Percentiles rank a stretch among this genome's conserved stretches.
phyloP scores from a whole-genome alignment of 2,329 filamentous ascomycete species.

The Microdochium nivale region DNA sequence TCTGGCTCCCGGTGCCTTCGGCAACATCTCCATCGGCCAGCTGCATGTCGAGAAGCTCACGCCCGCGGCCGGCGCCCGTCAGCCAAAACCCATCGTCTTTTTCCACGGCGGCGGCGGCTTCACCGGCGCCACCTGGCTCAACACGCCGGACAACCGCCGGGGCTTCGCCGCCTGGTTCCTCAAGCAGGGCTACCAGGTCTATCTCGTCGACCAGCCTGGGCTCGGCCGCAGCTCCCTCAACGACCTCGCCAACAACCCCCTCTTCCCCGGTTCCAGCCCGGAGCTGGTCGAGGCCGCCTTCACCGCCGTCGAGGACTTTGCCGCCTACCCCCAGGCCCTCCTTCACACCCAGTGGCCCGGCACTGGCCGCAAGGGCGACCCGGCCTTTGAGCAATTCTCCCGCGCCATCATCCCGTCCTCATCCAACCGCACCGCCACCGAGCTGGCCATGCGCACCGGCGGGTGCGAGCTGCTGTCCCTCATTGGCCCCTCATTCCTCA shows the following conservation, averaged over 20 bases:
- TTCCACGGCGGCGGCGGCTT: slow-evolving; percentile 17
- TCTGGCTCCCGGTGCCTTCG: slow-evolving; percentile 2
- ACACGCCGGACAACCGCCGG: slow-evolving; percentile 34
- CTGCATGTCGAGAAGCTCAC: slow-evolving; percentile 4
- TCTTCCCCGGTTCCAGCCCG: slow-evolving; percentile 10
- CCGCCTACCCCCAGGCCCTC: slow-evolving; percentile 21
- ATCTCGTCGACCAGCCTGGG: slow-evolving; percentile 23
- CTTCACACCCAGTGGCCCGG: slow-evolving; percentile 30
- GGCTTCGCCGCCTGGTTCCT: slow-evolving; percentile 40
- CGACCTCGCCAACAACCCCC: slow-evolving; percentile 11
- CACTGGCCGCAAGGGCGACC: slow-evolving; percentile 16
- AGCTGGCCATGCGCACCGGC: slow-evolving; percentile 16
- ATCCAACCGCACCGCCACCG: slow-evolving; percentile 15
- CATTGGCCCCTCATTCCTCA: slow-evolving; percentile 19
- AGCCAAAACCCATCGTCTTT: slow-evolving; percentile 17
- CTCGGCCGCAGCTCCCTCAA: slow-evolving; percentile 12
- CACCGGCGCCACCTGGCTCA: slow-evolving; percentile 24
- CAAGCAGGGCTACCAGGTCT: slow-evolving; percentile 33
- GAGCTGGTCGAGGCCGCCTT: slow-evolving; percentile 15
- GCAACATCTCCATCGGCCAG: neutral
- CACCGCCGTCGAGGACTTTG: slow-evolving; percentile 10
- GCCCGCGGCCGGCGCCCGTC: slow-evolving; percentile 7
- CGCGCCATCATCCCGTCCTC: slow-evolving; percentile 16
- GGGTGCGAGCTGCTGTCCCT: slow-evolving; percentile 19
- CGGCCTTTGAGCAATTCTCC: slow-evolving; percentile 6